Percentiles rank a stretch among this genome's conserved stretches.
These are phyloP conservation scores for Macrolepiota dolichaula DNA, from an alignment of 768 basidiomycete species.

Conservation along the genomic window DNA sequence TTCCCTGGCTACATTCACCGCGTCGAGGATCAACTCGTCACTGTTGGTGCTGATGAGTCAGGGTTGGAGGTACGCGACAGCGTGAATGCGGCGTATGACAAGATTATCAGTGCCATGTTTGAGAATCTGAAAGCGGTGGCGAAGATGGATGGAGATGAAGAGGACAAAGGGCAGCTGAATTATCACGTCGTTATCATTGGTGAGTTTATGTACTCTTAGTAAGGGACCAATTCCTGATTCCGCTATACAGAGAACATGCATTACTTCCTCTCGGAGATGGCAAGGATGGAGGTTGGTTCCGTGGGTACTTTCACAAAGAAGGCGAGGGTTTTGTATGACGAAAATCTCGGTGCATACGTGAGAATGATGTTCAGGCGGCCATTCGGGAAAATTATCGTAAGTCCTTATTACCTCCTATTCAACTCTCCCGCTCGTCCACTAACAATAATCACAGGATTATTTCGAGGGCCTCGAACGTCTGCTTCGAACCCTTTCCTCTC, in stretches of 20 bases:
- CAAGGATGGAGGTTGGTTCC: slow-evolving; percentile 63
- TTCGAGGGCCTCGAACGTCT: slow-evolving; percentile 92
- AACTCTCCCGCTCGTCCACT: not conserved
- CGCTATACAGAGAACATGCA: slow-evolving; percentile 86
- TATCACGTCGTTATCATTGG: slow-evolving; percentile 95
- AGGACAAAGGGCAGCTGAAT: slow-evolving; percentile 96
- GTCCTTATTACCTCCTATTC: slow-evolving; percentile 22
- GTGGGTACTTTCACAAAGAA: slow-evolving; percentile 59
- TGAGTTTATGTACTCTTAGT: slow-evolving; percentile 32
- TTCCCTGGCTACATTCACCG: slow-evolving; percentile 87
- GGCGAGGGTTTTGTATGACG: slow-evolving; percentile 84
- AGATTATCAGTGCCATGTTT: slow-evolving; percentile 87
- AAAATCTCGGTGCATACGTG: slow-evolving; percentile 84
- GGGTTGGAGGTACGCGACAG: slow-evolving; percentile 70
- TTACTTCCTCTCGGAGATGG: slow-evolving; percentile 82
- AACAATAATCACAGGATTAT: slow-evolving; percentile 63
- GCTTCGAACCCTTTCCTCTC: slow-evolving; percentile 50
- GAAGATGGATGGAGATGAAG: slow-evolving; percentile 88
- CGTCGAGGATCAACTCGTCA: slow-evolving; percentile 77
- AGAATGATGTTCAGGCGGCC: slow-evolving; percentile 84
- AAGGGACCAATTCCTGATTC: not conserved
- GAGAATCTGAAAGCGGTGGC: slow-evolving; percentile 94
- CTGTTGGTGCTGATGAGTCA: slow-evolving; percentile 58
- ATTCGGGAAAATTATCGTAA: slow-evolving; percentile 81
- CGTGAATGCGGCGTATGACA: slow-evolving; percentile 84